Base-by-base conservation (phyloP, 2,329 filamentous ascomycete genomes). In the Arthrobotrys sphaeroides region DNA sequence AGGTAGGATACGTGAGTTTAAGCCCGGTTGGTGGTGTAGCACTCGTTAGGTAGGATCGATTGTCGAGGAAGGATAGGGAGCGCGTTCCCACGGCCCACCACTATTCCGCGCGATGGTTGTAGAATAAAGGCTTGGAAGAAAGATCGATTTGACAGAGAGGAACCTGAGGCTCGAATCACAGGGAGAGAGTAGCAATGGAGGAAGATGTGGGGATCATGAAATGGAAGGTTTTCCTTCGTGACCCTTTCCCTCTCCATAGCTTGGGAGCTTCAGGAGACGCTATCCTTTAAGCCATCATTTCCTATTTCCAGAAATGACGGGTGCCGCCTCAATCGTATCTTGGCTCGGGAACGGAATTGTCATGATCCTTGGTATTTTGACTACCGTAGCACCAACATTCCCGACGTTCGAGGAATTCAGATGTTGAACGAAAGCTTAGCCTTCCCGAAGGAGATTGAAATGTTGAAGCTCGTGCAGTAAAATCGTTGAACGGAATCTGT, bases 1-100 rank as follows among this genome's bases (percentile, higher is more conserved):
- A 74, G 70, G 70, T 74, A 74, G 70, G 70, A 74, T 74, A 57
- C 43, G 70, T 67, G 70, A 74, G 55, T 64, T 67, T 47, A 55
- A 62, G 70, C 70, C 70, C 57, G 62, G 61, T 67, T 74, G 70
- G 62, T 67, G 55, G 70, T 68, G 70, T 74, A 74, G 62, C 62
- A 74, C 70, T 60, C 70, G 70, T 74, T 74, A 36, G 61, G 70
- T 74, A 74, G 70, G 70, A 74, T 74, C 51, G 53, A 57, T 55
- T 55, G 31, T 24, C 31, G 13, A n/a, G 62, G 49, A 62, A 38
- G 55, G 70, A 68, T 68, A 33, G 53, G 70, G 66, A 62, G 61
- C 70, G 61, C 70, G 62, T 74, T 68, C 55, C 36, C 28, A 53
- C n/a, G n/a, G n/a, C 51, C 42, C 13, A 20, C 24, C 53, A 40